These are phyloP conservation scores for Botryotinia narcissicola DNA, from an alignment of 2,329 filamentous ascomycete genomes.

Conservation along the genomic window DNA sequence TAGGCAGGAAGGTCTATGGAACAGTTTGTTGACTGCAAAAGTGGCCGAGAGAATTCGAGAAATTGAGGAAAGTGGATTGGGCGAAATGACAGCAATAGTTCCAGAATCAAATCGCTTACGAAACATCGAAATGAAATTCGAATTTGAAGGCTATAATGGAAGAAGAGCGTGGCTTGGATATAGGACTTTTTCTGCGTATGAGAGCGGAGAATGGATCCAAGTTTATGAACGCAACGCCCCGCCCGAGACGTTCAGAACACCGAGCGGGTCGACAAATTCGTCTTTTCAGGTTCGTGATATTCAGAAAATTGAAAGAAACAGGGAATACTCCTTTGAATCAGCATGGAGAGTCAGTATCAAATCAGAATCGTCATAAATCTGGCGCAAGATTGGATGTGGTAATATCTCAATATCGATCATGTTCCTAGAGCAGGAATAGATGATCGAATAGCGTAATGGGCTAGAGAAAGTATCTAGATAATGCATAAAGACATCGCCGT, in stretches of 20 bases:
- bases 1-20: conserved; percentile 65
- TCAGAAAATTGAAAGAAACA: neutral
- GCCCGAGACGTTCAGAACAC: neutral
- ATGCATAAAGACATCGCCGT: neutral
- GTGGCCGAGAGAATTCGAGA: conserved; percentile 22
- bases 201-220: conserved; percentile 11
- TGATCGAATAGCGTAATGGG: neutral
- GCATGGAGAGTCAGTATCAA: neutral
- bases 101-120: conserved; percentile 6
- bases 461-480: neutral
- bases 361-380: neutral
- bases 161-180: conserved; percentile 16
- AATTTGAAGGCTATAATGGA: neutral
- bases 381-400: no score
- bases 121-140: conserved; percentile 11
- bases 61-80: conserved; percentile 23
- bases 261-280: neutral
- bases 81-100: neutral
- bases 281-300: neutral
- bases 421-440: neutral
- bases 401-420: neutral
- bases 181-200: neutral
- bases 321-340: neutral
- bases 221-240: neutral
- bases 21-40: conserved; percentile 36